These are phyloP conservation scores for Colletotrichum plurivorum DNA, from an alignment of 2,329 filamentous ascomycete genomes.

Conservation along the genomic window DNA sequence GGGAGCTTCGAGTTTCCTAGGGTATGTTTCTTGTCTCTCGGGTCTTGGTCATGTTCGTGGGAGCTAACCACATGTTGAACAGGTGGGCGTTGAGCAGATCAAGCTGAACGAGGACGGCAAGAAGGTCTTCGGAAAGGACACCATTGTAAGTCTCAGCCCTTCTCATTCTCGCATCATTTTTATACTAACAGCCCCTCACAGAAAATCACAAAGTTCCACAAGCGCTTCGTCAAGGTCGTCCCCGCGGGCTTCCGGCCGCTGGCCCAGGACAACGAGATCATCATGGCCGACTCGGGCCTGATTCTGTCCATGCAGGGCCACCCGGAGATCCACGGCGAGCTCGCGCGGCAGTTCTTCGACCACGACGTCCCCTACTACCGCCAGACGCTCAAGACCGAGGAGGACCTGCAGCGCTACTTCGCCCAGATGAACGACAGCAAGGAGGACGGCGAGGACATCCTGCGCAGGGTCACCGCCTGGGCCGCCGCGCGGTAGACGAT, in stretches of 20 bases:
- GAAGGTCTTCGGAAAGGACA: conserved; percentile 16
- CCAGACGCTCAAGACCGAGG: conserved; percentile 23
- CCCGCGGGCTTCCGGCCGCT: conserved; percentile 27
- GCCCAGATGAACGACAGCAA: conserved; percentile 26
- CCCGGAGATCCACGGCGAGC: conserved; percentile 35
- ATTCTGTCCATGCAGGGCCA: conserved; percentile 34
- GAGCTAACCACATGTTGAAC: background rate
- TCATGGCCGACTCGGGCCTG: conserved; percentile 22
- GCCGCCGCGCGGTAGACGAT: background rate
- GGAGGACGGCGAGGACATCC: conserved; percentile 21
- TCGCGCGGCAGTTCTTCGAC: conserved; percentile 31
- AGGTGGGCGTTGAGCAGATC: conserved; percentile 23
- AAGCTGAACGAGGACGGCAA: conserved; percentile 20
- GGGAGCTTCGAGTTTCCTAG: conserved; percentile 33
- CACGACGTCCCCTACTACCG: conserved; percentile 25
- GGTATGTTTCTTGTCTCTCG: background rate
- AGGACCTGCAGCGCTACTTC: conserved; percentile 30
- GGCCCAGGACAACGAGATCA: conserved; percentile 27
- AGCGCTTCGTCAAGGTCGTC: conserved; percentile 27
- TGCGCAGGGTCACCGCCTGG: conserved; percentile 18
- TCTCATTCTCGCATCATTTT: too few species aligned
- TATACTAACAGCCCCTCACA: background rate
- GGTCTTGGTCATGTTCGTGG: background rate
- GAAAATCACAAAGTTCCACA: conserved; percentile 38
- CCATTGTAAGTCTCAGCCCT: conserved; percentile 3